Conservation (phyloP, 2,329 filamentous ascomycete genomes). For the Diplodia seriata region DNA sequence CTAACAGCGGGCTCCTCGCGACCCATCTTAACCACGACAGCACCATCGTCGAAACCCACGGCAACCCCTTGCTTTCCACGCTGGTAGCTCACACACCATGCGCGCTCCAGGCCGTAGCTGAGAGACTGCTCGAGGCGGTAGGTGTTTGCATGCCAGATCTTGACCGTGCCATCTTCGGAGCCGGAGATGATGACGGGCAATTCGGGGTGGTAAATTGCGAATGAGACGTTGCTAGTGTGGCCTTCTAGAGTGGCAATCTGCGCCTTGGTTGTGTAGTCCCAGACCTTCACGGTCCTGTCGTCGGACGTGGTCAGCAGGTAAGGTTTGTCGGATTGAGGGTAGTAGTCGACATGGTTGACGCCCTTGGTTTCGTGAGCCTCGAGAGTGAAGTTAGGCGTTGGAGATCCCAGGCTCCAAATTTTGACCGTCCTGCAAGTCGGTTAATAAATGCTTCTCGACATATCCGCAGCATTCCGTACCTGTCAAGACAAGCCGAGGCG, state of each 20-base stretch:
- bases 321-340: slow-evolving; percentile 71
- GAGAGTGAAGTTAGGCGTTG: slow-evolving; percentile 94
- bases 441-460: background rate
- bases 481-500: slow-evolving; percentile 90
- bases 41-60: slow-evolving; percentile 96
- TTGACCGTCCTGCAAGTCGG: slow-evolving; percentile 75
- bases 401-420: slow-evolving; percentile 94
- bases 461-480: background rate
- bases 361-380: slow-evolving; percentile 97
- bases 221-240: slow-evolving; percentile 97
- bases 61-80: slow-evolving; percentile 93
- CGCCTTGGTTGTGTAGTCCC: slow-evolving; percentile 99
- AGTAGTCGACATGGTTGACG: slow-evolving; percentile 96
- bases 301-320: slow-evolving; percentile 97
- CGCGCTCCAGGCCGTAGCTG: slow-evolving; percentile 93
- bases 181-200: slow-evolving; percentile 96
- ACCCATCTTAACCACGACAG: slow-evolving; percentile 96
- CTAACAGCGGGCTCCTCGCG: slow-evolving; percentile 96
- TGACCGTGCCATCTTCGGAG: slow-evolving; percentile 95
- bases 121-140: slow-evolving; percentile 95
- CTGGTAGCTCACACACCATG: slow-evolving; percentile 97
- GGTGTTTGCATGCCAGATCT: slow-evolving; percentile 98
- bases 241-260: slow-evolving; percentile 96
- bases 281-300: slow-evolving; percentile 95
- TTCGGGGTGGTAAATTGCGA: slow-evolving; percentile 97